Base-by-base conservation (phyloP, 805 yeast species). In the Wickerhamiella lipophila region DNA sequence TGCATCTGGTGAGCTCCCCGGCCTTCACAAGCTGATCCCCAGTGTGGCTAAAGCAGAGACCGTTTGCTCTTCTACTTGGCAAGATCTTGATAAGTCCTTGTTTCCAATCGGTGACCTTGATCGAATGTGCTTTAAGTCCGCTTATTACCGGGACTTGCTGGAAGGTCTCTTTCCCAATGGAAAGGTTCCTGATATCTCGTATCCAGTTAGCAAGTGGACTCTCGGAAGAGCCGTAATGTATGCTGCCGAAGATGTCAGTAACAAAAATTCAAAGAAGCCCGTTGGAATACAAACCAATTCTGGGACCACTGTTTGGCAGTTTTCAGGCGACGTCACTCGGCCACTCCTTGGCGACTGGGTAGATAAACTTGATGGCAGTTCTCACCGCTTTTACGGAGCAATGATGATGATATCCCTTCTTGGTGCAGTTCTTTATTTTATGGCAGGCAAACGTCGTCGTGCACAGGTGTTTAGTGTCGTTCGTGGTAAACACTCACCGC, bases 171-270 rank as follows among this genome's bases (percentile, higher is more conserved):
- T 44, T 25, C 25, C 18, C 13, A 83, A 78, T 56, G 65, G 75
- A 26, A 83, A 83, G 0, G 62, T 78, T 15, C 75, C 78, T 56
- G 77, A 79, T 12, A 58, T 64, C 8, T 44, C 48, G 26, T 50
- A 35, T 13, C 42, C 58, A 15, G 59, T 63, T 26, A 51, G 71
- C 50, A 68, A 77, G 1, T 76, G 80, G 80, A 75, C 79, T 5
- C 57, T 73, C 46, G 81, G 80, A 4, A 61, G 79, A 30, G 86
- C 86, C 1, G 60, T 80, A 8, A 60, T 81, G 19, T 81, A 81
- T 58, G 75, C 81, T 3, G 72, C 70, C 52, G 77, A 69, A 60
- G 83, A 75, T 63, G 70, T 70, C 51, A 64, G 65, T 29, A n/a
- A n/a, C n/a, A 70, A 58, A 51, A 74, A 69, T 13, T n/a, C 48